Base-by-base conservation (phyloP, 192 early-diverging fungal species). In the Coemansia sp. region DNA sequence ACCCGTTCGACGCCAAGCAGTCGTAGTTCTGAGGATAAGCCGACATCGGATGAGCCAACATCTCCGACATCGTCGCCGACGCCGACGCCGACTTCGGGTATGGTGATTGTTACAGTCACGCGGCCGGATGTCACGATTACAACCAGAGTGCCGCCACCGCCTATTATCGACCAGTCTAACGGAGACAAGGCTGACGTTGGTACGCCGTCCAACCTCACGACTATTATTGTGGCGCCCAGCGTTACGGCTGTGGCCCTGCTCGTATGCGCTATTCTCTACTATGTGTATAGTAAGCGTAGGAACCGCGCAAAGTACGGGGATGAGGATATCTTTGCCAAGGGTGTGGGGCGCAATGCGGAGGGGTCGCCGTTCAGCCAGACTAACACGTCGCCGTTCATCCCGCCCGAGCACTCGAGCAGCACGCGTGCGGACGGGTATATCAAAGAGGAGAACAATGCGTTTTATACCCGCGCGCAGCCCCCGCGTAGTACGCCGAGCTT, bases 141-240 rank as follows among this genome's bases (percentile, higher is more conserved):
- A 6, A 75, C 78, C 14, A 15, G 42, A 50, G 59, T 73, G 42
- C 70, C 63, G 21, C 64, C 66, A 9, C 45, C 70, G 23, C 76
- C 76, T 1, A 76, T 74, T 32, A 81, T 81, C 62, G 78, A 81
- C 58, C 64, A 73, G 63, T 63, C 67, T 25, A 64, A 82, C 64
- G 80, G 76, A 37, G 72, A 75, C 60, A 82, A 82, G 76, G 80
- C 78, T 7, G 69, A 82, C 38, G 75, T 77, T 2, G 76, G 76
- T 4, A 23, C 68, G 14, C 74, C 75, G n/a, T 60, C 64, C 32
- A 82, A 82, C 59, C 71, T 72, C 3, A 73, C 75, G 25, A 74
- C 80, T 0, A 67, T 77, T 41, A 82, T 82, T 53, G 76, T 70
- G 5, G 80, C 80, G 23, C 63, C 80, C 10, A 29, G 29, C 14